A percentile compares a stretch with the other conserved stretches of the same genome.
Evolutionary conservation across 1,139 yeast species (phyloP).

Genomic region (Geotrichum restrictum): DNA sequence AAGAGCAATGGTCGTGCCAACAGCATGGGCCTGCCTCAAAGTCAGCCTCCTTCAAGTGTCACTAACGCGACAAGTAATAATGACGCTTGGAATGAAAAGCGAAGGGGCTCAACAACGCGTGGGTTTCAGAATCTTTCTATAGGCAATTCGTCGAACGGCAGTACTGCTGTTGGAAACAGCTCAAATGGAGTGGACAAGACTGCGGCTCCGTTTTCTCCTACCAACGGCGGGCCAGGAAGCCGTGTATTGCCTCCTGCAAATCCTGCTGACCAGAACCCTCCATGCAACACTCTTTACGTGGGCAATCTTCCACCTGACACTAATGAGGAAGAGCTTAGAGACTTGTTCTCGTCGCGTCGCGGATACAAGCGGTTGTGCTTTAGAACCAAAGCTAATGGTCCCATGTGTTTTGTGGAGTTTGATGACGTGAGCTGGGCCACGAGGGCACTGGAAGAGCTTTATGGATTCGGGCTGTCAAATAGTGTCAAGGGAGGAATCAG

Average conservation of each 20-base stretch:
- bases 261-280: slow-evolving; percentile 98
- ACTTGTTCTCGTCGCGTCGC: slow-evolving; percentile 78
- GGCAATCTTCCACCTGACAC: slow-evolving; percentile 98
- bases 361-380: slow-evolving; percentile 91
- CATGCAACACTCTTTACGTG: slow-evolving; percentile 93
- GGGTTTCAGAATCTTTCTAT: slow-evolving; percentile 18
- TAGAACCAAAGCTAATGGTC: slow-evolving; percentile 67
- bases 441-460: slow-evolving; percentile 84
- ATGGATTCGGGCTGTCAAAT: slow-evolving; percentile 78
- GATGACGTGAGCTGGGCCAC: slow-evolving; percentile 94
- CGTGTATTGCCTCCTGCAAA: slow-evolving; percentile 89
- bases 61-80: background rate
- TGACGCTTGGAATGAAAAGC: slow-evolving; percentile 19
- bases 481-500: slow-evolving; percentile 85
- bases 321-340: slow-evolving; percentile 85
- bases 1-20: slow-evolving; percentile 5
- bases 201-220: slow-evolving; percentile 30
- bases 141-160: background rate
- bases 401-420: slow-evolving; percentile 98
- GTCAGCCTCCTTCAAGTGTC: background rate
- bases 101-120: slow-evolving; percentile 19
- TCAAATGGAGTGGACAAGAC: slow-evolving; percentile 1
- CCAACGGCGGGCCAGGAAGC: slow-evolving; percentile 35
- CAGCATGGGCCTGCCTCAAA: background rate
- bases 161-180: background rate